Base-by-base conservation (phyloP, 441 rosid genomes). In the Bruguiera hainesii region DNA sequence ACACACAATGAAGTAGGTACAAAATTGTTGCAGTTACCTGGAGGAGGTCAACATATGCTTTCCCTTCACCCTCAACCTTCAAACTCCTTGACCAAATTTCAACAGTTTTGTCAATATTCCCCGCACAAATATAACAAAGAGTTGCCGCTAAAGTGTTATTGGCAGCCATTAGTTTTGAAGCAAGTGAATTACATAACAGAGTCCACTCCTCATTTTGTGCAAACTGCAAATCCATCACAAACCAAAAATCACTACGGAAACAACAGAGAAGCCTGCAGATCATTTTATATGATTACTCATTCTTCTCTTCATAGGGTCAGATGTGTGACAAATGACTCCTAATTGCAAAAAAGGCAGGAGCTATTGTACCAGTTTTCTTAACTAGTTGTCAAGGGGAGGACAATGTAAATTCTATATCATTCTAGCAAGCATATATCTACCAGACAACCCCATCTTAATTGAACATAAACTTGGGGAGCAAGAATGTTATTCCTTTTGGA, bases 31-130 rank as follows among this genome's bases (percentile, higher is more conserved):
- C 42, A 73, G 18, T 70, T 68, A 91, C 99, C 90, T 93, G 97
- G 75, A 93, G 91, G 76, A 86, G 95, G 79, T 90, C 98, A 78
- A 87, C 84, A 74, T 87, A 89, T 13, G 98, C 78, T 80, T 88
- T 89, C 69, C 93, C 93, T 60, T 86, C 94, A 19, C 73, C 76
- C 64, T 84, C 93, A 64, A 72, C 74, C 20, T 83, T 74, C 73
- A 96, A 85, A 79, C 85, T 81, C 84, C 89, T 89, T 5, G 99
- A 96, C 99, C 98, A 96, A 69, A 96, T 91, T 78, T 93, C 98
- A 69, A 96, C 96, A 62, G 98, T 90, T 75, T 90, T 93, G 78
- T 93, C 98, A 72, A 96, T 90, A 79, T 96, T 96, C 59, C 97
- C 96, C 4, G 96, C 98, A 64, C 98, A 93, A 51, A 93, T 96